Conservation (phyloP, 352 stramenopile species). For the Globisporangium camurandrum region DNA sequence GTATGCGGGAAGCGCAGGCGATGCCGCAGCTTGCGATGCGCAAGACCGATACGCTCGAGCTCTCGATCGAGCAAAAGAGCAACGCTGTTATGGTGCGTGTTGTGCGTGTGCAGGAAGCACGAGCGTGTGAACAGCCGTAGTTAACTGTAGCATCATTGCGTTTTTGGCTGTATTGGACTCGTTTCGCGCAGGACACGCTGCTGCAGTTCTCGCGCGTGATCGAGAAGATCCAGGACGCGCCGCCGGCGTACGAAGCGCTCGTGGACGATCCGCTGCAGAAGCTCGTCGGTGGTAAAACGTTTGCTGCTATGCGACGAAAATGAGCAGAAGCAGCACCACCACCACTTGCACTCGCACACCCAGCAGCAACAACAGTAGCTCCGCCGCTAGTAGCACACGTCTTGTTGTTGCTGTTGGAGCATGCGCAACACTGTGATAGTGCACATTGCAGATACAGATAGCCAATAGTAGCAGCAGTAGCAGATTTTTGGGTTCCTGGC, state of each 20-base stretch:
- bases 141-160: neutral
- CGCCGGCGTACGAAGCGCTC: slow-evolving; percentile 30
- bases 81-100: slow-evolving; percentile 44
- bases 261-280: slow-evolving; percentile 9
- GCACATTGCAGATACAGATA: too few relatives aligned
- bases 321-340: neutral
- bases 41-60: slow-evolving; percentile 28
- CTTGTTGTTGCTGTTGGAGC: too few relatives aligned
- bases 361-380: too few relatives aligned
- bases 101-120: neutral
- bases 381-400: too few relatives aligned
- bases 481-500: slow-evolving; percentile 50
- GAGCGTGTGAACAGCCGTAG: neutral
- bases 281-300: slow-evolving; percentile 6
- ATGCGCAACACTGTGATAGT: too few relatives aligned
- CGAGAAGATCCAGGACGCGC: slow-evolving; percentile 43
- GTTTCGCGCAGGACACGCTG: slow-evolving; percentile 34
- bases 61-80: slow-evolving; percentile 43
- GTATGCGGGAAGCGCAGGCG: neutral
- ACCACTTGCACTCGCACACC: too few relatives aligned
- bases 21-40: slow-evolving; percentile 12
- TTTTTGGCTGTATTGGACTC: neutral
- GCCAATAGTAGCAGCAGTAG: too few relatives aligned
- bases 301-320: neutral
- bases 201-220: slow-evolving; percentile 54